A percentile compares a stretch with the other conserved stretches of the same genome.
These are phyloP conservation scores for Heritiera littoralis DNA, from an alignment of 345 rosid species.

Conservation along the genomic window DNA sequence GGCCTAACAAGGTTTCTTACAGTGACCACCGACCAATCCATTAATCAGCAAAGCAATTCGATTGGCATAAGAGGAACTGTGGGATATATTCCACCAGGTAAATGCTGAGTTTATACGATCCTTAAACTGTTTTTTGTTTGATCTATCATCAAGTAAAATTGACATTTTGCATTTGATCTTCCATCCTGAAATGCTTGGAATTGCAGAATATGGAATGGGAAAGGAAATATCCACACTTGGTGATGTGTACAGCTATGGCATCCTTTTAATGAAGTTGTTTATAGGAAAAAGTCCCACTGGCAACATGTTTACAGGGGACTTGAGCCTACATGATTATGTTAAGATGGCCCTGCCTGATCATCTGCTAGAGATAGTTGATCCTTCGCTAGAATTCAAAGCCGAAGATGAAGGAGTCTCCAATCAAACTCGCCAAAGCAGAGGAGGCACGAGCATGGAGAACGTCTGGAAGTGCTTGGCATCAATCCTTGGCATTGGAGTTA, in stretches of 20 bases:
- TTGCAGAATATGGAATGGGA: slow-evolving; percentile 20
- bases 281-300: neutral
- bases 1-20: slow-evolving; percentile 5
- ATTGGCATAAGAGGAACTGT: slow-evolving; percentile 11
- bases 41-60: neutral
- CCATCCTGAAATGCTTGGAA: neutral
- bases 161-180: neutral
- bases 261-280: slow-evolving; percentile 16
- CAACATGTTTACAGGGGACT: neutral
- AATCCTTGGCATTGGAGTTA: neutral
- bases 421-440: neutral
- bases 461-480: neutral
- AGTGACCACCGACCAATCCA: neutral
- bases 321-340: slow-evolving; percentile 5
- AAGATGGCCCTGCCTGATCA: neutral
- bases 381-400: neutral
- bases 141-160: neutral
- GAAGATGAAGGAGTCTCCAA: neutral
- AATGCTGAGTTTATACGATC: neutral
- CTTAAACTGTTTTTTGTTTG: neutral
- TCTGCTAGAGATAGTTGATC: neutral
- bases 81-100: slow-evolving; percentile 17
- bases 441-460: no score
- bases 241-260: slow-evolving; percentile 16
- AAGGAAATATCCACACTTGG: slow-evolving; percentile 2